Percentiles rank a stretch among this genome's conserved stretches.
phyloP scores from a whole-genome alignment of 148 eudicot species.

The Rhododendron griersonianum region DNA sequence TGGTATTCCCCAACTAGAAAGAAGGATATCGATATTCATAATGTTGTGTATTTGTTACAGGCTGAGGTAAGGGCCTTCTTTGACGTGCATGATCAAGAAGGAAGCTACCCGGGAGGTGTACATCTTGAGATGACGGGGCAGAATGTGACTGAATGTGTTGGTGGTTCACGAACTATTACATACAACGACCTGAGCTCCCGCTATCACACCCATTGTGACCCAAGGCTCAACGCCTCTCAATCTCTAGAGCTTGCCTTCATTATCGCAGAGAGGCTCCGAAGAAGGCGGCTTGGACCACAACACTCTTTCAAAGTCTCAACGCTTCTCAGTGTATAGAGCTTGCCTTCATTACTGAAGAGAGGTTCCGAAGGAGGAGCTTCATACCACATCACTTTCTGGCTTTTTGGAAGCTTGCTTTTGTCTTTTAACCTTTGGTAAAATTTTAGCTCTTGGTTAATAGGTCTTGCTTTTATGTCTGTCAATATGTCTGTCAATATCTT shows the following conservation, averaged over 20 bases:
- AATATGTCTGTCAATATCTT: neutral
- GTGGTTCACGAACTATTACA: constrained; percentile 72
- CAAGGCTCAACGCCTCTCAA: constrained; percentile 79
- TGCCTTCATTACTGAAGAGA: neutral
- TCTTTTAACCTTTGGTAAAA: constrained; percentile 1
- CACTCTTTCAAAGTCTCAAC: neutral
- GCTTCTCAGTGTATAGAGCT: neutral
- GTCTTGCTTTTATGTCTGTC: neutral
- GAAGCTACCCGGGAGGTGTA: constrained; percentile 82
- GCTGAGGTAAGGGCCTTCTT: constrained; percentile 74
- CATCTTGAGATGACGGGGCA: constrained; percentile 88
- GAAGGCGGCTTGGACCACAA: constrained; percentile 30
- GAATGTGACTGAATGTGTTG: constrained; percentile 79
- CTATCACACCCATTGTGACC: constrained; percentile 81
- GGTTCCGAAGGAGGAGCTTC: neutral
- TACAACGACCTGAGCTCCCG: constrained; percentile 75
- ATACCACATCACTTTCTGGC: constrained; percentile 25
- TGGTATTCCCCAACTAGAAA: neutral
- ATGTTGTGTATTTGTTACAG: constrained; percentile 15
- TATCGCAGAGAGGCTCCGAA: constrained; percentile 76
- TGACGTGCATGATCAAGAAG: constrained; percentile 86
- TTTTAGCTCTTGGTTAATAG: neutral
- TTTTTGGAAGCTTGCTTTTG: constrained; percentile 2
- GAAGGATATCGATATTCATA: neutral
- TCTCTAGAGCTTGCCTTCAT: constrained; percentile 73